Conservation (phyloP, 306 rosid genomes). For the Quillaja saponaria region DNA sequence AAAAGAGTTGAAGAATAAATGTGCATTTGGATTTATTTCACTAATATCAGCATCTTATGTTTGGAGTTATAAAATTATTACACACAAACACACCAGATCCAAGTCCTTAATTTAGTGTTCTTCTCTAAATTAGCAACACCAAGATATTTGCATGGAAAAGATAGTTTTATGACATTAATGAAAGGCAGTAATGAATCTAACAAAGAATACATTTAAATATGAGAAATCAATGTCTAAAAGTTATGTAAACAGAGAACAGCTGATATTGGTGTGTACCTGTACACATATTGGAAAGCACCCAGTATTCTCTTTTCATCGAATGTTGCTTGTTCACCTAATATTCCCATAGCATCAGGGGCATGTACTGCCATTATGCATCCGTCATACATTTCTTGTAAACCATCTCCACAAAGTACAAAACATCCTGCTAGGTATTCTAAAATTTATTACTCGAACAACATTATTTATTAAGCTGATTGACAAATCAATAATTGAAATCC, state of each 20-base stretch:
- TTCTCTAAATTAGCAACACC: constrained; percentile 3
- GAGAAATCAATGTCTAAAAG: too few relatives aligned
- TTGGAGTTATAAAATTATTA: neutral
- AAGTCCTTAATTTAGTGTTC: neutral
- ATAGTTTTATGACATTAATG: too few relatives aligned
- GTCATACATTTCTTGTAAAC: constrained; percentile 55
- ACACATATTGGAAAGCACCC: constrained; percentile 90
- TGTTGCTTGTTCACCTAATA: constrained; percentile 80
- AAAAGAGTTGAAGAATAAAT: constrained; percentile 45
- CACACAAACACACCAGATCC: neutral
- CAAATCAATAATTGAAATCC: neutral
- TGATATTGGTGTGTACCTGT: constrained; percentile 52
- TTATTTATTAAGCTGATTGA: neutral
- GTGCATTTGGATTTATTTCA: constrained; percentile 34
- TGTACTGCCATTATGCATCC: constrained; percentile 75
- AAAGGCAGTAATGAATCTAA: too few relatives aligned
- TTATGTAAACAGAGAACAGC: too few relatives aligned
- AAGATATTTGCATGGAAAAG: too few relatives aligned
- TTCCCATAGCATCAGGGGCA: constrained; percentile 77
- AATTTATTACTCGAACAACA: neutral
- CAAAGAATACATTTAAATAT: too few relatives aligned
- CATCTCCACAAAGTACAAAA: constrained; percentile 51
- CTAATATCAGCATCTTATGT: constrained; percentile 9
- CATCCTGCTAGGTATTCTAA: constrained; percentile 55
- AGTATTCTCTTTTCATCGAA: constrained; percentile 69